Evolutionary conservation across 2,329 filamentous ascomycete genomes (phyloP), one percentile per base, ranked within the genome.

Genomic region (Trichoderma simmonsii): DNA sequence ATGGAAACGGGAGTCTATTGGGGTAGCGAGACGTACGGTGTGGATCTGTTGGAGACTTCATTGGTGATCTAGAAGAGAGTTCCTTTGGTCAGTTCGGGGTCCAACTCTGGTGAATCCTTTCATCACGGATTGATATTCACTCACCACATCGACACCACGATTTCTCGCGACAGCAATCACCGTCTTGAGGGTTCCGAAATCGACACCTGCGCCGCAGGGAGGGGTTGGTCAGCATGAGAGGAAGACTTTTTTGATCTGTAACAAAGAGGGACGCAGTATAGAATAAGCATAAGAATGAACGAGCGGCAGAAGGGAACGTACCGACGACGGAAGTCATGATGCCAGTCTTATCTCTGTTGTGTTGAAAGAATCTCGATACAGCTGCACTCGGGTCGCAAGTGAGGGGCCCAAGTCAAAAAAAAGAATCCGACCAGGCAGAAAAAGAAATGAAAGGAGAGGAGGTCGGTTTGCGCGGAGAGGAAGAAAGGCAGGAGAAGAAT

Each of bases 41-140:
- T 99, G 74, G 94, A 91, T 85, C 96, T 92, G 89, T 99, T 98
- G 77, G 96, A 99, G 79, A 98, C 96, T 85, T 99, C 96, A 88
- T 99, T 99, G 86, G 94, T 92, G 82, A 99, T 97, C 94, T 97
- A 80, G 71, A 78, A n/a, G 65, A 54, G 34, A 56, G 24, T 36
- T 24, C 26, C 21, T 51, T 26, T 68, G 73, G 75, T 78, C 73
- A 73, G 67, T 56, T 24, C 2, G 30, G 24, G 14, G 34, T 6
- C 30, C 18, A 28, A n/a, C 21, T 51, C 32, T 71, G 18, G n/a
- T 15, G 72, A 39, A 11, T 14, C 4, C 3, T 3, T 54, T 24
- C n/a, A 32, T 34, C 14, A 9, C 9, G 28, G 34, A 24, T 39
- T 39, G 36, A 51, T 30, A 56, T 39, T 24, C 81, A 96, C 94